phyloP scores from a whole-genome alignment of 2,329 filamentous ascomycete species.

The Alternaria dauci region DNA sequence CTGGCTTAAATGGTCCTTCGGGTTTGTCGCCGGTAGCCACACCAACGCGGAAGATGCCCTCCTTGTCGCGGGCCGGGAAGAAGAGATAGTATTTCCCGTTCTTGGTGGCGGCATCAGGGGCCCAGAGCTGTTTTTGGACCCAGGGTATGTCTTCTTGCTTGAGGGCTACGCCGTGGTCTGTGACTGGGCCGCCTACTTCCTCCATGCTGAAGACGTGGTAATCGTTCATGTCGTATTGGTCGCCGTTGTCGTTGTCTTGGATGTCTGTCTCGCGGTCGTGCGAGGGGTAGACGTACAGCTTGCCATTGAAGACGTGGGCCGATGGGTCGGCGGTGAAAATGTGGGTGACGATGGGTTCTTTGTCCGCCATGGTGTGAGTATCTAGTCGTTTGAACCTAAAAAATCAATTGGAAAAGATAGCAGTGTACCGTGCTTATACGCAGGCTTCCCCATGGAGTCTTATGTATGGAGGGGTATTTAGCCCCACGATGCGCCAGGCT shows the following conservation, averaged over 20 bases:
- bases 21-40: conserved; percentile 71
- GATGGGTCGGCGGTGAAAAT: conserved; percentile 83
- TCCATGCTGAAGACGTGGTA: conserved; percentile 79
- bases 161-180: conserved; percentile 76
- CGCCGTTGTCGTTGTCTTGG: conserved; percentile 81
- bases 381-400: conserved; percentile 1
- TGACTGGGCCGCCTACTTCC: conserved; percentile 65
- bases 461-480: conserved; percentile 38
- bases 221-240: conserved; percentile 85
- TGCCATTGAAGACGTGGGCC: conserved; percentile 79
- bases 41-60: conserved; percentile 76
- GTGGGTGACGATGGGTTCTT: conserved; percentile 72
- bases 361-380: conserved; percentile 44
- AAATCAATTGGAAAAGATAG: conserved; percentile 4
- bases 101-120: conserved; percentile 75
- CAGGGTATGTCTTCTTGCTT: conserved; percentile 73
- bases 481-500: conserved; percentile 34
- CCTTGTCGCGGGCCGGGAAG: conserved; percentile 77
- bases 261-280: conserved; percentile 81
- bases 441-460: conserved; percentile 30
- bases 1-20: conserved; percentile 73
- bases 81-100: conserved; percentile 78
- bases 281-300: conserved; percentile 81
- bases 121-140: conserved; percentile 83
- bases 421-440: conserved; percentile 12